Conservation (phyloP, 1,284 basidiomycete species). For the Moniliophthora roreri region DNA sequence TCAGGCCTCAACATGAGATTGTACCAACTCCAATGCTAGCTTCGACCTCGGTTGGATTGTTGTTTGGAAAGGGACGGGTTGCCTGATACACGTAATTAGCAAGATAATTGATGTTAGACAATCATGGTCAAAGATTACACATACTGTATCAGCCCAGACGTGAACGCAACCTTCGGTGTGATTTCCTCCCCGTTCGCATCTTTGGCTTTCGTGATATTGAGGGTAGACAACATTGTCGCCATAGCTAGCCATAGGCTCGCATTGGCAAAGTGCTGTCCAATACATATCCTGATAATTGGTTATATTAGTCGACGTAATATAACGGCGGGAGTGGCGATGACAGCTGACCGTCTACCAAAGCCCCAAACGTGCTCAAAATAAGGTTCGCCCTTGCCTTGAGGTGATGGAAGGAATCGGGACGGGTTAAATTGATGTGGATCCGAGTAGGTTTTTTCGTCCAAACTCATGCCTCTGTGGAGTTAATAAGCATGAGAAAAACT, state of each 20-base stretch:
- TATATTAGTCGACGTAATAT: neutral
- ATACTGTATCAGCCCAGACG: neutral
- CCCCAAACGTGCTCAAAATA: neutral
- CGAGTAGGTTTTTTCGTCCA: neutral
- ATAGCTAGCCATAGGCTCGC: neutral
- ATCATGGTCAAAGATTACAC: neutral
- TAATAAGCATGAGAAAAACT: no score
- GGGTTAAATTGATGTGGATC: conserved; percentile 1
- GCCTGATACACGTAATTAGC: no score
- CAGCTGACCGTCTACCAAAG: conserved; percentile 5
- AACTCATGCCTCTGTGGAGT: conserved; percentile 3
- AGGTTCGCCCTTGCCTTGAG: conserved; percentile 6
- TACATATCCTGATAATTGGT: neutral
- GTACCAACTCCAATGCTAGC: no score
- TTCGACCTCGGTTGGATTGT: no score
- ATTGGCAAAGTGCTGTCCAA: neutral
- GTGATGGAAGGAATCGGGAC: neutral
- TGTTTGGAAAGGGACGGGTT: no score
- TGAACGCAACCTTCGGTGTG: neutral
- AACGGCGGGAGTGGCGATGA: neutral
- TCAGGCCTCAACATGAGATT: no score
- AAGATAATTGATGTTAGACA: no score
- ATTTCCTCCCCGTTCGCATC: neutral
- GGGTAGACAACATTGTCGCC: neutral
- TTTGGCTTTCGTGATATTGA: neutral